phyloP scores from a whole-genome alignment of 1,139 yeast species.

The Magnusiomyces suaveolens region DNA sequence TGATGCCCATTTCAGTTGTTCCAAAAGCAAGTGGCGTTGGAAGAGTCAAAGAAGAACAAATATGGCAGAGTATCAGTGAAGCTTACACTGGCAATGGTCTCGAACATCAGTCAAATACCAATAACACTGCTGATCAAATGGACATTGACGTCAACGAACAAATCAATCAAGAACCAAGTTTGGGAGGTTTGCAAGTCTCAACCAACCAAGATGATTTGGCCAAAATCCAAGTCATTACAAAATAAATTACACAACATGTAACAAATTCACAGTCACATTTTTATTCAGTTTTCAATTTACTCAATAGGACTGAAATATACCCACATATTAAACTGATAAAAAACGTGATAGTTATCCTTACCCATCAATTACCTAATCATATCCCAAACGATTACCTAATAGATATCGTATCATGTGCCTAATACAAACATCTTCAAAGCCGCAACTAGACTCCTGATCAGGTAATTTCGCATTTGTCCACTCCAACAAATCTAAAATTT shows the following conservation, averaged over 20 bases:
- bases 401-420: neutral
- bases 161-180: neutral
- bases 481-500: neutral
- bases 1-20: slow-evolving; percentile 31
- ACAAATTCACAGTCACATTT: neutral
- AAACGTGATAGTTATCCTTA: neutral
- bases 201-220: neutral
- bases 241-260: neutral
- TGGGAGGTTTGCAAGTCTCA: neutral
- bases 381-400: neutral
- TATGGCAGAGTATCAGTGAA: slow-evolving; percentile 24
- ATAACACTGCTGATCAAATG: neutral
- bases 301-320: neutral
- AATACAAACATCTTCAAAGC: neutral
- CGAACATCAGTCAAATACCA: neutral
- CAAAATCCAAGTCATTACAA: neutral
- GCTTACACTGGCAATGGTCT: neutral
- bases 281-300: neutral
- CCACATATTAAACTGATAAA: neutral
- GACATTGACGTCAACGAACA: slow-evolving; percentile 7
- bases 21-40: slow-evolving; percentile 32
- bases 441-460: neutral
- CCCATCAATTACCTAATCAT: neutral
- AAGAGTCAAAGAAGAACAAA: slow-evolving; percentile 28
- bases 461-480: neutral